Conservation (phyloP, 2,329 filamentous ascomycete genomes). For the Lecanoromycetidae sp. region DNA sequence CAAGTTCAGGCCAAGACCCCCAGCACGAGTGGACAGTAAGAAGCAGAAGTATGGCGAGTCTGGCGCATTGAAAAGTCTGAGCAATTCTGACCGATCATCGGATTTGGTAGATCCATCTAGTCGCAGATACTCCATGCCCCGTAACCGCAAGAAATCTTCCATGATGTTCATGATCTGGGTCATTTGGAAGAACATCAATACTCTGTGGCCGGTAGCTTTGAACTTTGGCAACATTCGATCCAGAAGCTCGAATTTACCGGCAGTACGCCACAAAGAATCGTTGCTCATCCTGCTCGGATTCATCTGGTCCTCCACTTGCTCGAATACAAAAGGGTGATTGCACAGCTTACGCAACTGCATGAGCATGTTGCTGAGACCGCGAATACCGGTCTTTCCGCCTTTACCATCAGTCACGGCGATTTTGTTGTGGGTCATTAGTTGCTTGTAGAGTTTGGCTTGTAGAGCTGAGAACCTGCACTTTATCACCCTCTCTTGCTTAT, state of each 20-base stretch:
- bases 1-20: constrained; percentile 91
- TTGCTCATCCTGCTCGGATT: constrained; percentile 82
- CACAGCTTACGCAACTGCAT: constrained; percentile 98
- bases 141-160: constrained; percentile 88
- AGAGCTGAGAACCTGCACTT: constrained; percentile 97
- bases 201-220: constrained; percentile 76
- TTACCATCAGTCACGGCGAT: constrained; percentile 91
- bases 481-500: constrained; percentile 98
- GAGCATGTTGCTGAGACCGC: constrained; percentile 97
- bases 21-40: constrained; percentile 92
- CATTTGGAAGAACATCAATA: constrained; percentile 99
- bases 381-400: constrained; percentile 84
- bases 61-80: constrained; percentile 80
- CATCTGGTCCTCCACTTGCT: constrained; percentile 96
- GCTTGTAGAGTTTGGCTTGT: constrained; percentile 89
- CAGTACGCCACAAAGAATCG: constrained; percentile 85
- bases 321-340: constrained; percentile 98
- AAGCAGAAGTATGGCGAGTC: constrained; percentile 94
- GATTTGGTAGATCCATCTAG: constrained; percentile 95
- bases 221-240: constrained; percentile 93
- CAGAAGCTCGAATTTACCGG: constrained; percentile 92
- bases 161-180: constrained; percentile 99
- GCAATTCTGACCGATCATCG: constrained; percentile 84
- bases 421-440: constrained; percentile 91
- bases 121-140: constrained; percentile 74